Conservation (phyloP, 306 rosid species). For the Sesbania bispinosa region DNA sequence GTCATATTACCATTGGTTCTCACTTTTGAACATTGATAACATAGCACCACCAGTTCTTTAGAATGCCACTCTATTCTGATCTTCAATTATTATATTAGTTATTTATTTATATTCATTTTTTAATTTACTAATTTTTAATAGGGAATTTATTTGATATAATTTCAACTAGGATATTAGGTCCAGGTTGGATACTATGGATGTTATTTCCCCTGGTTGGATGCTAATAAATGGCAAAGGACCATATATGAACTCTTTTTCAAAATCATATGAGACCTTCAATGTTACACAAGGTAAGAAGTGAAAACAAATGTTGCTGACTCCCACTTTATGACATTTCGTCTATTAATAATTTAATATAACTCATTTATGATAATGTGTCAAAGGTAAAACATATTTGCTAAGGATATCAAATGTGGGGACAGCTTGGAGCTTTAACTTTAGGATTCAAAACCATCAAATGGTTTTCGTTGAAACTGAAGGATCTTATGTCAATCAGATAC, state of each 20-base stretch:
- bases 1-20: background rate
- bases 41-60: background rate
- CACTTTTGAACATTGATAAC: background rate
- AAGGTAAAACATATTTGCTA: slow-evolving; percentile 75
- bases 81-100: background rate
- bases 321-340: background rate
- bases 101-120: background rate
- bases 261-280: slow-evolving; percentile 48
- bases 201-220: slow-evolving; percentile 41
- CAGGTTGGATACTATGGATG: slow-evolving; percentile 3
- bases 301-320: background rate
- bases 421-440: slow-evolving; percentile 67
- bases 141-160: background rate
- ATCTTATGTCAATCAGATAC: slow-evolving; percentile 58
- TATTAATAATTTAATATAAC: background rate
- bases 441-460: slow-evolving; percentile 69
- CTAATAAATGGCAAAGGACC: slow-evolving; percentile 76
- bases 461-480: slow-evolving; percentile 88
- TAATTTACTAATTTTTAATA: background rate
- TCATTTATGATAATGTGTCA: slow-evolving; percentile 15
- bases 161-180: slow-evolving; percentile 46
- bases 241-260: slow-evolving; percentile 30
- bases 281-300: slow-evolving; percentile 58
- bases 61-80: background rate
- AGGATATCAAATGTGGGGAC: slow-evolving; percentile 90